These are phyloP conservation scores for Aspergillus asperescens DNA, from an alignment of 495 filamentous ascomycete species.

Conservation along the genomic window DNA sequence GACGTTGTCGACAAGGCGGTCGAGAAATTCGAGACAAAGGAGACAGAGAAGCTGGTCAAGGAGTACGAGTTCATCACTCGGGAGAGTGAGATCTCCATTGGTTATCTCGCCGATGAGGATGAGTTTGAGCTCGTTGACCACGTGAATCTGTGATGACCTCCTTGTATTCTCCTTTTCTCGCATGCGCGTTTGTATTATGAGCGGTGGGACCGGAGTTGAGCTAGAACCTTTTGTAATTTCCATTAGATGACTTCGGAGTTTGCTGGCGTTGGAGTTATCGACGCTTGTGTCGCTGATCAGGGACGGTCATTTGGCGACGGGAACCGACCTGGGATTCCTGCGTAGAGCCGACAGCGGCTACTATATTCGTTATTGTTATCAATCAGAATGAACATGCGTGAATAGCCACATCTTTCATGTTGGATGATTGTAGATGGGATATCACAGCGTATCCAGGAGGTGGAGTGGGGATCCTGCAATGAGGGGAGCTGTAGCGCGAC, in stretches of 20 bases:
- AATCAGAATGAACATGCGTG: constrained; percentile 14
- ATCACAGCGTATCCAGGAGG: neutral
- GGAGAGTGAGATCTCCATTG: constrained; percentile 34
- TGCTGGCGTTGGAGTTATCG: neutral
- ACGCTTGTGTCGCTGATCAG: neutral
- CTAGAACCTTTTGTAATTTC: constrained; percentile 7
- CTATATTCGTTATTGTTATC: constrained; percentile 8
- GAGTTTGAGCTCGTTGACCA: constrained; percentile 40
- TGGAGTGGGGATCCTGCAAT: neutral
- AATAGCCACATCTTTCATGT: neutral
- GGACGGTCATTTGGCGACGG: constrained; percentile 3
- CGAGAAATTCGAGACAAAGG: constrained; percentile 50
- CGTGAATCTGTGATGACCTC: constrained; percentile 16
- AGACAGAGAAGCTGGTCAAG: constrained; percentile 53
- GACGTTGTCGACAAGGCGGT: constrained; percentile 51
- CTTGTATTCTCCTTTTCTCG: neutral
- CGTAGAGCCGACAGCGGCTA: neutral
- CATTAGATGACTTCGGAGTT: constrained; percentile 12
- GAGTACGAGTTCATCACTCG: constrained; percentile 53
- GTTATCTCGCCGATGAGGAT: constrained; percentile 37
- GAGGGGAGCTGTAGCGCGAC: neutral
- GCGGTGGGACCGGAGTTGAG: constrained; percentile 12
- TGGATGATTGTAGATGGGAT: neutral
- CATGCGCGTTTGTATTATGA: constrained; percentile 5
- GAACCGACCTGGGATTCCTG: constrained; percentile 2